Base-by-base conservation (phyloP, 345 rosid species). In the Rhizophora mangle region DNA sequence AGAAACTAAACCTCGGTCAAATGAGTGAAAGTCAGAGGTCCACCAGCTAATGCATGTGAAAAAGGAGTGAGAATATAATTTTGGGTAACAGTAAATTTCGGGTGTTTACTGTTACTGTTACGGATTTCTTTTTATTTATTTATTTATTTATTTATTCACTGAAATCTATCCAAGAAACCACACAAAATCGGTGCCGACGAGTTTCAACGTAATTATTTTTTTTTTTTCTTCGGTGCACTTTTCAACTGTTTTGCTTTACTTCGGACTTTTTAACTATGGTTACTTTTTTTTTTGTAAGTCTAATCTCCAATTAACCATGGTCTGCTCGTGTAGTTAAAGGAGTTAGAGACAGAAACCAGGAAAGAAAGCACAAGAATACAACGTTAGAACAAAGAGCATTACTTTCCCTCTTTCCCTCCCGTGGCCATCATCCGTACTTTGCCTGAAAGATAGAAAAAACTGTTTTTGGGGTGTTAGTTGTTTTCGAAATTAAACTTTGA, bases 151-250 rank as follows among this genome's bases (percentile, higher is more conserved):
- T 34, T 8, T 8, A 7, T 34, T 34, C 15, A 9, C 49, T 3
- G 49, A 13, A 60, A 57, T 54, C 64, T 57, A 64, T 21, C 75
- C 32, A 72, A 65, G 65, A 47, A 64, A 59, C 76, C 60, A 63
- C 64, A 61, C 72, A 62, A 79, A 69, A 76, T 70, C 54, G 63
- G 63, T 66, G 78, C 82, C 82, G 84, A 71, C 80, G 64, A 66
- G 76, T 60, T 51, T 74, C 77, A 68, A 65, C 82, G 34, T 31
- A 31, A 31, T 53, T 21, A 20, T 65, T n/a, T 21, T 27, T n/a
- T 7, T 22, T 32, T 61, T 21, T 16, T 29, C 19, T 15, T 3
- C 1, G 32, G 0, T 11, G 1, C 0, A 36, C 26, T 8, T 65
- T 73, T 7, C 26, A 47, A 8, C 36, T 34, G 36, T 60, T 60